Evolutionary conservation across 306 rosid genomes (phyloP).

Genomic region (Cicer pinnatifidum): DNA sequence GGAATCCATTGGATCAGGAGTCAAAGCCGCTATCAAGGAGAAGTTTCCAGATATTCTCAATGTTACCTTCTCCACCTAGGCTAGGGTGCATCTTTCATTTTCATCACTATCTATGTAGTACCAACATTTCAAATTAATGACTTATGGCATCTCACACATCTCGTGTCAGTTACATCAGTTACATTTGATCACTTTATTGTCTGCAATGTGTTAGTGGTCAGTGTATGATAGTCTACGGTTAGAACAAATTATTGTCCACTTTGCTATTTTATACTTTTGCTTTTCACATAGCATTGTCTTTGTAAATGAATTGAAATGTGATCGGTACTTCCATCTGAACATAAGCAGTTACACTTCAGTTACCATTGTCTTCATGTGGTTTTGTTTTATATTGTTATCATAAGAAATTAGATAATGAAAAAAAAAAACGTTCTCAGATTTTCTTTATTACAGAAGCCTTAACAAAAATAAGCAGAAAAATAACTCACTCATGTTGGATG

Average conservation of each 20-base stretch:
- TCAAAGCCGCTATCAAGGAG: slow-evolving; percentile 92
- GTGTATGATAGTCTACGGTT: too few relatives aligned
- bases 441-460: neutral
- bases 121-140: too few relatives aligned
- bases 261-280: neutral
- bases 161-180: too few relatives aligned
- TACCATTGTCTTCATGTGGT: neutral
- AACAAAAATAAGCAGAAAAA: neutral
- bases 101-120: too few relatives aligned
- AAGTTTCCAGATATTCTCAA: slow-evolving; percentile 79
- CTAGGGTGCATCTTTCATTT: too few relatives aligned
- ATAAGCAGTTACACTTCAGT: neutral
- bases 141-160: too few relatives aligned
- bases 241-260: too few relatives aligned
- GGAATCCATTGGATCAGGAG: slow-evolving; percentile 86
- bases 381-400: neutral
- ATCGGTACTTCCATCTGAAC: neutral
- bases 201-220: too few relatives aligned
- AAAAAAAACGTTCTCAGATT: neutral
- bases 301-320: neutral
- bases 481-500: neutral
- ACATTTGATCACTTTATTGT: too few relatives aligned
- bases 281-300: neutral
- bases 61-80: slow-evolving; percentile 63
- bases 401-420: neutral